Percentiles rank a stretch among this genome's conserved stretches.
phyloP scores from a whole-genome alignment of 331 rosid genomes.

The Malus hybrid region DNA sequence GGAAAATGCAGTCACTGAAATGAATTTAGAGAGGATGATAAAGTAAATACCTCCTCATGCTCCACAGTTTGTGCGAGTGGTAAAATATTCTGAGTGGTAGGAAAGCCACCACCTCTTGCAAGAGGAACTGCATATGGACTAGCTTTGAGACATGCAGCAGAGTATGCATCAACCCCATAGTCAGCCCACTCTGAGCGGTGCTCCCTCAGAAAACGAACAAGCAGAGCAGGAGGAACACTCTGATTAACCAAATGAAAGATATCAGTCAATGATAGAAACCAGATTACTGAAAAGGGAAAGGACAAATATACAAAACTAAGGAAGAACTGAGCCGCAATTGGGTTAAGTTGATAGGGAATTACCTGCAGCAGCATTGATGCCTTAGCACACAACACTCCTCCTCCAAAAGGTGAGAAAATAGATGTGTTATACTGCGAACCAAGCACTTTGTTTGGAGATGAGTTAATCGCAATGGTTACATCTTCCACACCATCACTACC shows the following conservation, averaged over 20 bases:
- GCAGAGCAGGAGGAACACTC: slow-evolving; percentile 97
- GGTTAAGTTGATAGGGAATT: not conserved
- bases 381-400: slow-evolving; percentile 91
- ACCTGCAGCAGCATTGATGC: slow-evolving; percentile 98
- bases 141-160: slow-evolving; percentile 75
- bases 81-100: slow-evolving; percentile 76
- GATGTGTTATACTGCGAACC: slow-evolving; percentile 56
- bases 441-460: slow-evolving; percentile 60
- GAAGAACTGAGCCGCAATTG: not conserved
- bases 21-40: not conserved
- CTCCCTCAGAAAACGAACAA: slow-evolving; percentile 88
- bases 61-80: slow-evolving; percentile 91
- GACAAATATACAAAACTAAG: not conserved
- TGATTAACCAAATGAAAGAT: slow-evolving; percentile 11
- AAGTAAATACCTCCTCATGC: slow-evolving; percentile 66
- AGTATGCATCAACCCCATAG: slow-evolving; percentile 89
- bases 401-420: slow-evolving; percentile 64
- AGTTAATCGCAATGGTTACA: slow-evolving; percentile 72
- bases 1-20: not conserved
- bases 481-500: slow-evolving; percentile 84
- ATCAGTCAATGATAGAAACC: not conserved
- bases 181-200: slow-evolving; percentile 99
- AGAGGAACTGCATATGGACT: slow-evolving; percentile 80
- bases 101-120: slow-evolving; percentile 78
- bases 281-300: not conserved